These are phyloP conservation scores for Serendipita sp. DNA, from an alignment of 768 basidiomycete species.

Conservation along the genomic window DNA sequence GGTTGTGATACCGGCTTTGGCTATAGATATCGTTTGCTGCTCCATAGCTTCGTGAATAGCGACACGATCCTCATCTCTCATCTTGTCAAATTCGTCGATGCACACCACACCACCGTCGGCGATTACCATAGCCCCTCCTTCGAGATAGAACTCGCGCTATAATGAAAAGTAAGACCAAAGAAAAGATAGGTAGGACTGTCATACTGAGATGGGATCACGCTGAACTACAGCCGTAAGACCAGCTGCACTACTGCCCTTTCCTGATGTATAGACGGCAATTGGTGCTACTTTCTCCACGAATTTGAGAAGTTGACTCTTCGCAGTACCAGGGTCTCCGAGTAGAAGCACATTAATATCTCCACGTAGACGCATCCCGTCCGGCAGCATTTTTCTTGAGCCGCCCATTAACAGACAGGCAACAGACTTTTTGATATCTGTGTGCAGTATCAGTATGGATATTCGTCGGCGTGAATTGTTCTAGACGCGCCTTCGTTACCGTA, in stretches of 20 bases:
- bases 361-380: constrained; percentile 90
- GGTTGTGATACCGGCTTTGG: constrained; percentile 97
- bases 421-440: constrained; percentile 89
- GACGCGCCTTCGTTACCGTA: constrained; percentile 75
- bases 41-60: constrained; percentile 99
- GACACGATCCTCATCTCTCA: constrained; percentile 97
- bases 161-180: background rate
- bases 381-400: constrained; percentile 90
- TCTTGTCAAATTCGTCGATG: constrained; percentile 99
- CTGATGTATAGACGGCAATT: constrained; percentile 95
- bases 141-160: constrained; percentile 94
- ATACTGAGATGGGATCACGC: constrained; percentile 74
- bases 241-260: constrained; percentile 95
- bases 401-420: constrained; percentile 93
- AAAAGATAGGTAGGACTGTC: constrained; percentile 17
- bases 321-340: constrained; percentile 95
- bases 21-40: constrained; percentile 98
- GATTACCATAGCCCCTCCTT: constrained; percentile 98
- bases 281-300: constrained; percentile 99
- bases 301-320: constrained; percentile 93
- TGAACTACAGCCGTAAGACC: constrained; percentile 97
- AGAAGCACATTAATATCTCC: constrained; percentile 96
- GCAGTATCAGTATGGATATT: constrained; percentile 7
- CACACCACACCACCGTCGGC: constrained; percentile 97
- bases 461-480: background rate